Evolutionary conservation across 73 alveolate species (phyloP).

Genomic region (Uronychia binucleata): DNA sequence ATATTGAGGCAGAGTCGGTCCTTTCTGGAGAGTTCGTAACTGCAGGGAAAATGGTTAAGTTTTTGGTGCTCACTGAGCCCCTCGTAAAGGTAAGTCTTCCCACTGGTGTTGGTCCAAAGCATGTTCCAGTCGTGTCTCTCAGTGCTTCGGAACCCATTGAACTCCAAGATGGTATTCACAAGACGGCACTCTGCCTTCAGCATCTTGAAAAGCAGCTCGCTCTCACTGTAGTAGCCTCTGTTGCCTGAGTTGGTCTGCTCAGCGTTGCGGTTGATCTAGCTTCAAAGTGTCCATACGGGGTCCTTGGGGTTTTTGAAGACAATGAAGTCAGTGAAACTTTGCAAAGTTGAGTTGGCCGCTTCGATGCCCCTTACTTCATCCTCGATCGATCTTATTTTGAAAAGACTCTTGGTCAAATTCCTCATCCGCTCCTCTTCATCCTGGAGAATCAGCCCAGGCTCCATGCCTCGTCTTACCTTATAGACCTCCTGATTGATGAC

Average conservation of each 20-base stretch:
- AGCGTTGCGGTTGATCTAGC: background rate
- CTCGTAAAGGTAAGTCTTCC: constrained; percentile 72
- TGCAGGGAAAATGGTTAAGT: constrained; percentile 86
- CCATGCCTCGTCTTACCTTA: background rate
- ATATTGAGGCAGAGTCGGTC: constrained; percentile 80
- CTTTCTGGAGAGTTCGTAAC: constrained; percentile 85
- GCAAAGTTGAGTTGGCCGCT: background rate
- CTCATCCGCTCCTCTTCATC: constrained; percentile 27
- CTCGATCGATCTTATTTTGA: constrained; percentile 8
- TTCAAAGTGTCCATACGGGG: constrained; percentile 13
- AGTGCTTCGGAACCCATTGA: constrained; percentile 45
- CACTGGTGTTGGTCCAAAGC: constrained; percentile 67
- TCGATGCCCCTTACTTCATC: constrained; percentile 13
- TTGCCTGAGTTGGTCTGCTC: constrained; percentile 6
- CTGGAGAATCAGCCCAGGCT: background rate
- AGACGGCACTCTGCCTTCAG: constrained; percentile 65
- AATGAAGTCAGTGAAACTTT: background rate
- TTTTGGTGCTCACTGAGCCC: constrained; percentile 79
- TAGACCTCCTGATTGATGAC: background rate
- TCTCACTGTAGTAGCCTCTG: background rate
- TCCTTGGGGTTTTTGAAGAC: constrained; percentile 18
- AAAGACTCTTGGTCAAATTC: background rate
- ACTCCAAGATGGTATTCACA: constrained; percentile 51
- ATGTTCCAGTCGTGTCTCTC: constrained; percentile 79
- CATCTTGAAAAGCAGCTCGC: constrained; percentile 52